phyloP scores from a whole-genome alignment of 2,329 filamentous ascomycete genomes.

The Trichoderma sp. region DNA sequence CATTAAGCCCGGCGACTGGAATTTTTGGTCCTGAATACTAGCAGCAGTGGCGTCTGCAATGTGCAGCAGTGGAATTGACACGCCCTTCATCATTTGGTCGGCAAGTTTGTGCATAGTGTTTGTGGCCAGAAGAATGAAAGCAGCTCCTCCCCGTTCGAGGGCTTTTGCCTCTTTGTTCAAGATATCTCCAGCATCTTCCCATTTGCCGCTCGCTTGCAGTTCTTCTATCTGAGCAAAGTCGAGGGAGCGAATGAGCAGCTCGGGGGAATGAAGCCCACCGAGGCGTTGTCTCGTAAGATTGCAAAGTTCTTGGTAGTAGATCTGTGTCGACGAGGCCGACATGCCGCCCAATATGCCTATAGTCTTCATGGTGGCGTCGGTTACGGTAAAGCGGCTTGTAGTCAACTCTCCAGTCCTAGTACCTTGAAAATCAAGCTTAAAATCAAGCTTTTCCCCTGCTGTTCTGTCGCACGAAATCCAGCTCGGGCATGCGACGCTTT shows the following conservation, averaged over 20 bases:
- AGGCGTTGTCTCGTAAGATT: background rate
- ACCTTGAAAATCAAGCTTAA: too few species aligned
- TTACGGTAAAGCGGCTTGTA: too few species aligned
- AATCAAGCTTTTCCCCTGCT: too few species aligned
- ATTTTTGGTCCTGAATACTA: background rate
- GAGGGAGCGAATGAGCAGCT: background rate
- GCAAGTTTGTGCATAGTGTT: background rate
- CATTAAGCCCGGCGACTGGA: background rate
- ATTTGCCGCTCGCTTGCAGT: background rate
- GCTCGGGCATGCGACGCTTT: too few species aligned
- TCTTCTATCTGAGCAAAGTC: background rate
- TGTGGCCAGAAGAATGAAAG: background rate
- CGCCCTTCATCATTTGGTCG: background rate
- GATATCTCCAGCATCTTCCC: background rate
- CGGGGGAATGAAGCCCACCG: background rate
- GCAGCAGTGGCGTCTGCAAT: background rate
- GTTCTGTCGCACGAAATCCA: too few species aligned
- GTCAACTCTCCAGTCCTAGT: too few species aligned
- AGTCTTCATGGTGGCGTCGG: background rate
- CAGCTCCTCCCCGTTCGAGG: background rate
- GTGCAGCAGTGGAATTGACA: background rate
- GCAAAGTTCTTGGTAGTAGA: background rate
- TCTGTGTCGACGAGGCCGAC: background rate
- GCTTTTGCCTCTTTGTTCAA: background rate
- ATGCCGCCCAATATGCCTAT: background rate